Base-by-base conservation (phyloP, 768 basidiomycete species). In the Coprinopsis sp. region DNA sequence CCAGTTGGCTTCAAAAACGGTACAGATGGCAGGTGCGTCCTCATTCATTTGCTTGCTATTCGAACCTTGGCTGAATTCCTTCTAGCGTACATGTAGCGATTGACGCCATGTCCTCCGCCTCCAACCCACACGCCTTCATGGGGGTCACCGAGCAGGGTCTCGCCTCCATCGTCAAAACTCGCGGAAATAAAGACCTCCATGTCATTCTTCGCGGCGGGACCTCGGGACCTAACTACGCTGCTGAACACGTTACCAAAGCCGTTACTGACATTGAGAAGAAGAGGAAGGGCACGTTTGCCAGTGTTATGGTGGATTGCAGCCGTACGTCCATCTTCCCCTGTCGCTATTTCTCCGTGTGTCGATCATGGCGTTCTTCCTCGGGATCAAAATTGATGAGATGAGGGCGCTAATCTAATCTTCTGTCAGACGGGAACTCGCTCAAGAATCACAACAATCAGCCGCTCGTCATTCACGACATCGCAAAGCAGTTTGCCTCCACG, bases 1-100 rank as follows among this genome's bases (percentile, higher is more conserved):
- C 94, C 96, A 18, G 91, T 97, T 53, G 91, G 92, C 7, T 99
- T 99, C 83, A 99, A 99, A 69, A 99, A 99, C 63, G 95, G 96
- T 44, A 99, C 96, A 3, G 95, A 98, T 64, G 96, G 96, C 45
- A 83, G 82, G 80, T 79, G 53, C 45, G 65, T 45, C 40, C 42
- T 33, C 19, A 14, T 34, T 36, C 38, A 28, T 21, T 18, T 5
- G 18, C 25, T 18, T 38, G 33, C 14, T 6, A 22, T 19, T 14
- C 33, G 44, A 23, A 8, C 42, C 21, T 50, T 1, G 47, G 50
- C 25, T 51, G 30, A 51, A 6, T 25, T 16, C 25, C 33, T 46
- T 29, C 46, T 42, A 46, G 81, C 49, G 84, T 97, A 39, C 69
- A 78, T 0, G 91, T 98, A 28, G 95, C 95, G 2, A 87, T 98